Evolutionary conservation across 345 rosid species (phyloP), one percentile per base, ranked within the genome.

Genomic region (Ricinus communis): DNA sequence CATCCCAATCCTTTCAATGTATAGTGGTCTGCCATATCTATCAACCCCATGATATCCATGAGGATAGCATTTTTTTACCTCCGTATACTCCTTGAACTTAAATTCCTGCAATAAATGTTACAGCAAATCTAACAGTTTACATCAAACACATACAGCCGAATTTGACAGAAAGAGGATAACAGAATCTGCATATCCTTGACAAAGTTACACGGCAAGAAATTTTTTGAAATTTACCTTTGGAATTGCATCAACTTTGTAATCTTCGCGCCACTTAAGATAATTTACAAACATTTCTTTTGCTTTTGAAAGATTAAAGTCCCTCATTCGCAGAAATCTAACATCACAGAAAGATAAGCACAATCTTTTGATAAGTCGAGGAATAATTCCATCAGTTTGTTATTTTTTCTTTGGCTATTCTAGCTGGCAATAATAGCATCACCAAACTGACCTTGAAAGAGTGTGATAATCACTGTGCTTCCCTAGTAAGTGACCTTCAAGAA

Each of bases 31-130:
- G 53, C 89, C 93, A 70, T 10, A 47, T 77, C 76, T 84, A 77
- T 88, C 93, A 1, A 86, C 85, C 10, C 88, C 87, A 52, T 87
- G 93, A 74, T 64, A 88, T 62, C 93, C 93, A 62, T 82, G 89
- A 55, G 89, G 93, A 64, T 88, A 85, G 59, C 70, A 74, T 74
- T 82, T 85, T 77, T 85, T 85, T 36, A 89, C 86, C 62, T 77
- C 88, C 13, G 69, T 59, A 43, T 60, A 50, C 70, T 89, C 91
- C 45, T 80, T 79, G 36, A 69, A 82, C 65, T 79, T 80, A 53
- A 87, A 85, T 62, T 85, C 91, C 91, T 81, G 82, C 60, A 80
- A 19, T 5, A 30, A 33, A 15, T 24, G 16, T 49, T 21, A 11
- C 65, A 60, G 13, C 14, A 5, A 0, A 58, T 27, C n/a, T 21